Evolutionary conservation across 768 basidiomycete species (phyloP), one percentile per base, ranked within the genome.

Genomic region (Saitozyma sp.): DNA sequence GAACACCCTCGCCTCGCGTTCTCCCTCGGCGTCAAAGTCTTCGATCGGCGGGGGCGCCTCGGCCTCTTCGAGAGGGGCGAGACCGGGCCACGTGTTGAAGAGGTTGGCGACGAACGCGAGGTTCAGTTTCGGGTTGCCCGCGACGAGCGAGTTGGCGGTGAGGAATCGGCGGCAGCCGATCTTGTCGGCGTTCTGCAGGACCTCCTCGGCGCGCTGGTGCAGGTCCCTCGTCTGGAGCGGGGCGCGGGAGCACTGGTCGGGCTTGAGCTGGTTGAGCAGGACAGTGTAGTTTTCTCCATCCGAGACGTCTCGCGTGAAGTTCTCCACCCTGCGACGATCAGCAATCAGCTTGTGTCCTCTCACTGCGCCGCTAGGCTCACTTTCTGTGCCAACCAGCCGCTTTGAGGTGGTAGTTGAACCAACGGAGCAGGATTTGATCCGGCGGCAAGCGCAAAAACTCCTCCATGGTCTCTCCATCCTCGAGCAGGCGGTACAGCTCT

Each of bases 331-430:
- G 74, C 17, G 2, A 13, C 9, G 40, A 42, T 58, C 40, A 64
- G 60, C 9, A 37, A 42, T 58, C 40, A 64, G 60, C 58, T 43
- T 19, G 45, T 11, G n/a, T 13, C 13, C 9, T 43, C n/a, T 59
- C n/a, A 38, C 53, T 40, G n/a, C 40, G 37, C 11, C 17, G 56
- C 43, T 2, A 8, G 50, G 73, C 78, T 41, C 67, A 93, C 93
- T 87, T 86, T 76, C 91, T 83, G 58, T 89, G 85, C 89, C 92
- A 95, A 1, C 89, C 89, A 29, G 95, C 96, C 9, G 91, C 90
- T 78, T 96, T 98, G 67, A 99, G 83, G 80, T 99, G 96, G 78
- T 89, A 99, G 80, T 99, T 98, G 83, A 99, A 98, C 96, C 96
- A 99, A 50, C 96, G 83, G n/a, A 99, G 80, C 19, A 99, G 82